phyloP scores from a whole-genome alignment of 371 early-diverging fungal genomes.

The Choanephora cucurbitarum region DNA sequence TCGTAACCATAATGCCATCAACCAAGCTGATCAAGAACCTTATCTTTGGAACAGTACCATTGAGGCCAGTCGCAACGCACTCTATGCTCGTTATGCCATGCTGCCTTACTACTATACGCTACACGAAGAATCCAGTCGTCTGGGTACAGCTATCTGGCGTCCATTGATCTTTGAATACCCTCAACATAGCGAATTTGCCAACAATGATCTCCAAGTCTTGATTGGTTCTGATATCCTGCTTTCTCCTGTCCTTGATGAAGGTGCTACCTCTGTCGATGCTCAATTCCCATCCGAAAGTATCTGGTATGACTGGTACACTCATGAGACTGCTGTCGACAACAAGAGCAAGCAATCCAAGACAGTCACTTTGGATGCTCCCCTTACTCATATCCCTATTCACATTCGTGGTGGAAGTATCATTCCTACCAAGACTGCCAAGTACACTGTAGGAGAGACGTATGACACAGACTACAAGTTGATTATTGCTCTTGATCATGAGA shows the following conservation, averaged over 20 bases:
- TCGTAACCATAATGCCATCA: slow-evolving; percentile 63
- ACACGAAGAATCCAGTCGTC: slow-evolving; percentile 55
- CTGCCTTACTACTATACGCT: slow-evolving; percentile 71
- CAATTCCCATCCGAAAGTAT: slow-evolving; percentile 53
- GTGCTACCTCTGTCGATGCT: slow-evolving; percentile 45
- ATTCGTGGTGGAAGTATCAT: slow-evolving; percentile 51
- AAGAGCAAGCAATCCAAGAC: slow-evolving; percentile 12
- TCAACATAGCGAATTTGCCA: slow-evolving; percentile 15
- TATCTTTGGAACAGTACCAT: slow-evolving; percentile 52
- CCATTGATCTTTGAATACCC: slow-evolving; percentile 47
- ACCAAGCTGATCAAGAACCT: slow-evolving; percentile 54
- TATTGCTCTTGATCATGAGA: slow-evolving; percentile 50
- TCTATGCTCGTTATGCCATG: slow-evolving; percentile 62
- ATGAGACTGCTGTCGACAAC: slow-evolving; percentile 14
- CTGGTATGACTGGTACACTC: slow-evolving; percentile 59
- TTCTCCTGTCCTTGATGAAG: slow-evolving; percentile 54
- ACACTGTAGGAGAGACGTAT: slow-evolving; percentile 50
- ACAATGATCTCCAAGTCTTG: slow-evolving; percentile 35
- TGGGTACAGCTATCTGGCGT: slow-evolving; percentile 49
- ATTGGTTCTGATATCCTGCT: slow-evolving; percentile 54
- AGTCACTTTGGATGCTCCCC: slow-evolving; percentile 41
- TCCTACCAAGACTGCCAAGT: slow-evolving; percentile 49
- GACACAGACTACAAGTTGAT: slow-evolving; percentile 45
- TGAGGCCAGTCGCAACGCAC: slow-evolving; percentile 51
- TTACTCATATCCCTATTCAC: slow-evolving; percentile 51